Percentiles rank a stretch among this genome's conserved stretches.
Conservation (phyloP, 169 alveolate species). For the Eimeria zaria region DNA sequence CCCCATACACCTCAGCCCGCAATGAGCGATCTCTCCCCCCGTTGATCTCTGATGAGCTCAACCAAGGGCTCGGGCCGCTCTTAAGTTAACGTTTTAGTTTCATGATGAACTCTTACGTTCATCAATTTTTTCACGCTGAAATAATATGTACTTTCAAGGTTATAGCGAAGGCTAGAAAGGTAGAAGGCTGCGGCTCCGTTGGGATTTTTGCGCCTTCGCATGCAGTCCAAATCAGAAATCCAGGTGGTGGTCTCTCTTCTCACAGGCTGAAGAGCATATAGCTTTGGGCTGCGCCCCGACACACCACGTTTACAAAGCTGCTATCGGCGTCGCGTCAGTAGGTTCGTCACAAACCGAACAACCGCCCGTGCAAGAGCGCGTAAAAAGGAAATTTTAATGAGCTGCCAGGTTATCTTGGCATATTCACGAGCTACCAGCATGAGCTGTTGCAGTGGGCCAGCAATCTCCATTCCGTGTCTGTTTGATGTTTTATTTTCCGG, state of each 20-base stretch:
- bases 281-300: too few relatives aligned
- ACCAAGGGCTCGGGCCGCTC: not conserved
- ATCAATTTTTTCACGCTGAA: not conserved
- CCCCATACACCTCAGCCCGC: not conserved
- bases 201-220: not conserved
- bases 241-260: not conserved
- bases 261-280: too few relatives aligned
- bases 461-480: not conserved
- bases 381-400: slow-evolving; percentile 25
- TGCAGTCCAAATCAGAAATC: not conserved
- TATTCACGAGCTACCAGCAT: slow-evolving; percentile 32
- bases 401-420: slow-evolving; percentile 31
- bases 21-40: not conserved
- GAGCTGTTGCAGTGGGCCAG: slow-evolving; percentile 28
- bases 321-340: slow-evolving; percentile 67
- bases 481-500: not conserved
- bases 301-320: not conserved
- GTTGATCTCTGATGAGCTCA: not conserved
- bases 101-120: not conserved
- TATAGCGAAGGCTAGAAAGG: not conserved
- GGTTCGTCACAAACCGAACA: slow-evolving; percentile 13
- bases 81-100: not conserved
- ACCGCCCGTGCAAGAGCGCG: slow-evolving; percentile 62
- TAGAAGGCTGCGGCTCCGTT: not conserved
- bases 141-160: not conserved